phyloP scores from a whole-genome alignment of 73 alveolate genomes.

The Tetrahymena elliotti region DNA sequence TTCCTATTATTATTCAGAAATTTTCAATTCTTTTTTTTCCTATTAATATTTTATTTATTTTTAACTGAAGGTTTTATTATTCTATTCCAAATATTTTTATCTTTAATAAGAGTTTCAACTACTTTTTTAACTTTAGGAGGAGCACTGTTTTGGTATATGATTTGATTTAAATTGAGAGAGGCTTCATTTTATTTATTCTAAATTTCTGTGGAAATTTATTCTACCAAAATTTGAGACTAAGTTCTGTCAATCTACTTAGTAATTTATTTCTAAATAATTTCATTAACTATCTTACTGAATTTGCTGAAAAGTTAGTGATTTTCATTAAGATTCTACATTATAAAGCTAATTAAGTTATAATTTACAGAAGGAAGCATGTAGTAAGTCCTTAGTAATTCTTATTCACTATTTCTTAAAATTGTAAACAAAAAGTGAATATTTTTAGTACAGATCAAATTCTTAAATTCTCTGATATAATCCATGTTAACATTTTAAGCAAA shows the following conservation, averaged over 20 bases:
- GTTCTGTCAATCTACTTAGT: background rate
- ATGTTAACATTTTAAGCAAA: background rate
- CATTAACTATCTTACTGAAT: background rate
- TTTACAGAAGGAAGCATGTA: background rate
- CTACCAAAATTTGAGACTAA: background rate
- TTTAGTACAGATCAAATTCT: background rate
- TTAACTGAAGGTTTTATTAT: background rate
- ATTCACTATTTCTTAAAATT: background rate
- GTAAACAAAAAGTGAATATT: background rate
- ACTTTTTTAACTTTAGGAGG: background rate
- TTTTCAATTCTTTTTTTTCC: background rate
- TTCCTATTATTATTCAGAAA: too few relatives aligned
- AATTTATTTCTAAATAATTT: background rate
- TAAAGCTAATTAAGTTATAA: background rate
- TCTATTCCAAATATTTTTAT: background rate
- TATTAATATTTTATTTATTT: background rate
- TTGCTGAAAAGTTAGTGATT: background rate
- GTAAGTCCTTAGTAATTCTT: background rate
- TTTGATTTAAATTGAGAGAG: background rate
- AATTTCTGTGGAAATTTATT: background rate
- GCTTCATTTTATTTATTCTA: background rate
- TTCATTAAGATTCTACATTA: background rate
- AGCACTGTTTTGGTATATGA: background rate
- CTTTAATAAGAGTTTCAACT: background rate
- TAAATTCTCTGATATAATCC: background rate